Evolutionary conservation across 23 red algal species (phyloP).

Genomic region (Agarophyton chilense): DNA sequence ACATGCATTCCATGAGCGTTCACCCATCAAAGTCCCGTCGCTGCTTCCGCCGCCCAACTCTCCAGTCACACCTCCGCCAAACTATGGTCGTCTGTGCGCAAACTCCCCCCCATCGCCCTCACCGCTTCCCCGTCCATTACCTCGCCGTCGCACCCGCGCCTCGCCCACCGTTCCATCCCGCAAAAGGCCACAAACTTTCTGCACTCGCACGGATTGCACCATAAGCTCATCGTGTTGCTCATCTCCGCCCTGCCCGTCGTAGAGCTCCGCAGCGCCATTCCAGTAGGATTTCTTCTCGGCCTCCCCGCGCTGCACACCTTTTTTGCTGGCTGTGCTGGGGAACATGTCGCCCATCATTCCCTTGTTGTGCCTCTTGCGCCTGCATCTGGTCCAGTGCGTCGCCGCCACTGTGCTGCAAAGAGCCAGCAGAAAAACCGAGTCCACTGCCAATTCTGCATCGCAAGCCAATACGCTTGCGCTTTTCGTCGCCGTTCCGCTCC

Average conservation of each 20-base stretch:
- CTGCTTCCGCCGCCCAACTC: neutral
- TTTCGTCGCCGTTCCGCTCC: slow-evolving; percentile 94
- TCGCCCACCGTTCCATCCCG: neutral
- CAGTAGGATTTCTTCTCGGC: slow-evolving; percentile 84
- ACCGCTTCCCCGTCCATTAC: neutral
- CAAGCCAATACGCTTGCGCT: slow-evolving; percentile 73
- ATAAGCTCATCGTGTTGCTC: slow-evolving; percentile 11
- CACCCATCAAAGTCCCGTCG: too few species aligned
- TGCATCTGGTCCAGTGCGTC: slow-evolving; percentile 48
- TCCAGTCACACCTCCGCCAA: neutral
- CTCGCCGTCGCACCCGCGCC: too few species aligned
- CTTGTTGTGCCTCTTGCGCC: slow-evolving; percentile 56
- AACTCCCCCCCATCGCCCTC: neutral
- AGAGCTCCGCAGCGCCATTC: slow-evolving; percentile 91
- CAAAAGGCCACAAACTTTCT: slow-evolving; percentile 14
- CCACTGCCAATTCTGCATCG: slow-evolving; percentile 14
- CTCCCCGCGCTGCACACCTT: slow-evolving; percentile 58
- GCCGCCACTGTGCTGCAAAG: slow-evolving; percentile 48
- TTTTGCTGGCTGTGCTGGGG: slow-evolving; percentile 76
- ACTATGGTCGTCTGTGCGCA: neutral
- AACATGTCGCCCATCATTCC: slow-evolving; percentile 84
- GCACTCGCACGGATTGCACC: neutral
- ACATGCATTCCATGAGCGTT: too few species aligned
- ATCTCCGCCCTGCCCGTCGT: slow-evolving; percentile 89
- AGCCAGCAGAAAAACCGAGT: slow-evolving; percentile 61